A percentile compares a stretch with the other conserved stretches of the same genome.
Conservation (phyloP, 305 asterid genomes). For the Plantago rigida region DNA sequence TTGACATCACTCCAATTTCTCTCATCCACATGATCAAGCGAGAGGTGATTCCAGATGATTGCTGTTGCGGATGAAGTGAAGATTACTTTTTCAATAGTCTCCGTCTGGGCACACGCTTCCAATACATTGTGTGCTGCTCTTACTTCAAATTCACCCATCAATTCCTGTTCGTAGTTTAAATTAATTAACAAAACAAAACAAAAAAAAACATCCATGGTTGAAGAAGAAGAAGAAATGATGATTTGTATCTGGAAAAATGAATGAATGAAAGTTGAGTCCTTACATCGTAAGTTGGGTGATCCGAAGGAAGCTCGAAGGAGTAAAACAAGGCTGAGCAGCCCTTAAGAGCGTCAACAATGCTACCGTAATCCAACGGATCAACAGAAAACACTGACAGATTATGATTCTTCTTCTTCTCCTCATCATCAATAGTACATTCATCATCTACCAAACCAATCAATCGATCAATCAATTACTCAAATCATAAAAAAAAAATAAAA, state of each 20-base stretch:
- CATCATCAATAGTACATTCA: constrained; percentile 20
- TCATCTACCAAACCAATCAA: constrained; percentile 29
- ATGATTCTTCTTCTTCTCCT: constrained; percentile 22
- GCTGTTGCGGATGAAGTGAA: constrained; percentile 91
- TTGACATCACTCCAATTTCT: constrained; percentile 66
- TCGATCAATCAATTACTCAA: not conserved
- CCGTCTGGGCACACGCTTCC: constrained; percentile 93
- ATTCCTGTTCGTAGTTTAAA: constrained; percentile 45
- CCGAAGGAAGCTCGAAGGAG: constrained; percentile 70
- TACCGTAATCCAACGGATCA: constrained; percentile 84
- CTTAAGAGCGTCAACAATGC: constrained; percentile 66
- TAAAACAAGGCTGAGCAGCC: constrained; percentile 77
- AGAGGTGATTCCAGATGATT: constrained; percentile 44
- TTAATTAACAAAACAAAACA: not conserved
- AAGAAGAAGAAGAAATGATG: too few relatives aligned
- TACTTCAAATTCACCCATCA: constrained; percentile 77
- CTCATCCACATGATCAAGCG: constrained; percentile 43
- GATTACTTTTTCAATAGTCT: constrained; percentile 65
- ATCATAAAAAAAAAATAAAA: not conserved
- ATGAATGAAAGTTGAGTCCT: constrained; percentile 8
- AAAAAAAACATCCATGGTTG: not conserved
- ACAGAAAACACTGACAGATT: constrained; percentile 50
- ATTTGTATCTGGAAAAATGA: too few relatives aligned
- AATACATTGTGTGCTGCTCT: constrained; percentile 90
- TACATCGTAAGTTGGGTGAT: constrained; percentile 67